Evolutionary conservation across 371 early-diverging fungal genomes (phyloP).

Genomic region (Rhizopus microsporus): DNA sequence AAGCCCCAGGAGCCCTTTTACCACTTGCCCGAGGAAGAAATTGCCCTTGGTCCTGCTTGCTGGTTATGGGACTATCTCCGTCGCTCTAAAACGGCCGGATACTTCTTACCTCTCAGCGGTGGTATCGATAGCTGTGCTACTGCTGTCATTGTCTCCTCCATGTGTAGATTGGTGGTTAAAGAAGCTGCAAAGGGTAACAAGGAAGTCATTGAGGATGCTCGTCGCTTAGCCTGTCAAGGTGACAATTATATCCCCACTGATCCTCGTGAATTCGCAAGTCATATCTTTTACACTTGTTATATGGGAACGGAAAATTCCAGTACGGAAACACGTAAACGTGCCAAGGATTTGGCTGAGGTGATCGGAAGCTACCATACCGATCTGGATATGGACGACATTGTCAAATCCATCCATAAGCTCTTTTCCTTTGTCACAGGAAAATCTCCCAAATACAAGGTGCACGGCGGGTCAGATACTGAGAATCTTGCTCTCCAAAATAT

Average conservation of each 20-base stretch:
- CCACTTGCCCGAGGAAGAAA: conserved; percentile 79
- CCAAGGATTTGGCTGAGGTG: conserved; percentile 73
- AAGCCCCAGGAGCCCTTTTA: conserved; percentile 44
- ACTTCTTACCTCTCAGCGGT: conserved; percentile 95
- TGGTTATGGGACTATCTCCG: conserved; percentile 99
- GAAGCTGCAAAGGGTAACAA: conserved; percentile 64
- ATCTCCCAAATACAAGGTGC: conserved; percentile 77
- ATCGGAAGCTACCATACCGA: conserved; percentile 93
- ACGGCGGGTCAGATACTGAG: conserved; percentile 86
- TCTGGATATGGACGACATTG: conserved; percentile 85
- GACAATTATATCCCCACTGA: conserved; percentile 69
- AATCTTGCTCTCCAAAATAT: conserved; percentile 97
- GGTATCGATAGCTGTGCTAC: conserved; percentile 97
- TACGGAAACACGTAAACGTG: conserved; percentile 81
- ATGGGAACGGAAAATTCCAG: conserved; percentile 95
- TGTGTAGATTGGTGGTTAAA: conserved; percentile 89
- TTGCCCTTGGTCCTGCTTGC: conserved; percentile 94
- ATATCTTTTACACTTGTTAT: conserved; percentile 93
- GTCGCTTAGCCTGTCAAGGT: conserved; percentile 63
- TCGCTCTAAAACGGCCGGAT: conserved; percentile 86
- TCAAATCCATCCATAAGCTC: conserved; percentile 72
- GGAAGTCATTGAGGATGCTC: conserved; percentile 77
- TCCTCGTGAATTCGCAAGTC: conserved; percentile 81
- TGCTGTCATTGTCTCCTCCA: conserved; percentile 90
- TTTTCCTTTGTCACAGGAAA: conserved; percentile 81